Percentiles rank a stretch among this genome's conserved stretches.
Evolutionary conservation across 495 filamentous ascomycete species (phyloP).

Genomic region (Aspergillus leporis): DNA sequence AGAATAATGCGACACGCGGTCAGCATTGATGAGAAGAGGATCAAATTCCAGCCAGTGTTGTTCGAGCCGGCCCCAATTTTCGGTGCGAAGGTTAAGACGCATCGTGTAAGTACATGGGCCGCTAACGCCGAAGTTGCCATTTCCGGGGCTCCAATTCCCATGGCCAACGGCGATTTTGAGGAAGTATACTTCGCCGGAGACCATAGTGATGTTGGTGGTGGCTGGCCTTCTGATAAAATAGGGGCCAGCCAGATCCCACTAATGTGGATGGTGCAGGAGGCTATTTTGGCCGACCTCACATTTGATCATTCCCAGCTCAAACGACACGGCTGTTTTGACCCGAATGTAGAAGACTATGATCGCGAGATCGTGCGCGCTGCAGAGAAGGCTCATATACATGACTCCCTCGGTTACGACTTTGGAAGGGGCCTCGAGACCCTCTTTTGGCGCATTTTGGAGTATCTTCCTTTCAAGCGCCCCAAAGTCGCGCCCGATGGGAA

Average conservation of each 20-base stretch:
- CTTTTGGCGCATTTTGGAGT: constrained; percentile 24
- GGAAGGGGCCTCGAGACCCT: constrained; percentile 17
- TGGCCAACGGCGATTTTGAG: constrained; percentile 28
- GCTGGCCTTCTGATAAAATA: constrained; percentile 60
- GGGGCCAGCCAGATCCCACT: constrained; percentile 70
- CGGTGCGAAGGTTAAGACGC: constrained; percentile 48
- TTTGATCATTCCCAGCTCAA: constrained; percentile 67
- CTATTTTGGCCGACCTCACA: constrained; percentile 63
- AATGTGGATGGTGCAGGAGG: constrained; percentile 80
- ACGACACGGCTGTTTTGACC: constrained; percentile 58
- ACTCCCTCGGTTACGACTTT: constrained; percentile 17
- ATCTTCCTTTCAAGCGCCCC: constrained; percentile 19
- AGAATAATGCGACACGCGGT: constrained; percentile 58
- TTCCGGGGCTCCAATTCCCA: background rate
- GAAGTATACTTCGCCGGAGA: constrained; percentile 77
- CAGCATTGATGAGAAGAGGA: constrained; percentile 65
- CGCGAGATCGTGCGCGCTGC: constrained; percentile 7
- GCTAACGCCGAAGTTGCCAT: constrained; percentile 2
- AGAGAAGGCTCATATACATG: constrained; percentile 12
- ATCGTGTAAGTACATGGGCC: constrained; percentile 17
- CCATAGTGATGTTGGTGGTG: constrained; percentile 81
- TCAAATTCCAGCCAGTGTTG: constrained; percentile 58
- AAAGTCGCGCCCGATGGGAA: constrained; percentile 18
- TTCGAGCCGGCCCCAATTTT: constrained; percentile 56
- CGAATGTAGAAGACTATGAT: background rate